Percentiles rank a stretch among this genome's conserved stretches.
These are phyloP conservation scores for Fusarium cyanostomum DNA, from an alignment of 2,329 filamentous ascomycete species.

Conservation along the genomic window DNA sequence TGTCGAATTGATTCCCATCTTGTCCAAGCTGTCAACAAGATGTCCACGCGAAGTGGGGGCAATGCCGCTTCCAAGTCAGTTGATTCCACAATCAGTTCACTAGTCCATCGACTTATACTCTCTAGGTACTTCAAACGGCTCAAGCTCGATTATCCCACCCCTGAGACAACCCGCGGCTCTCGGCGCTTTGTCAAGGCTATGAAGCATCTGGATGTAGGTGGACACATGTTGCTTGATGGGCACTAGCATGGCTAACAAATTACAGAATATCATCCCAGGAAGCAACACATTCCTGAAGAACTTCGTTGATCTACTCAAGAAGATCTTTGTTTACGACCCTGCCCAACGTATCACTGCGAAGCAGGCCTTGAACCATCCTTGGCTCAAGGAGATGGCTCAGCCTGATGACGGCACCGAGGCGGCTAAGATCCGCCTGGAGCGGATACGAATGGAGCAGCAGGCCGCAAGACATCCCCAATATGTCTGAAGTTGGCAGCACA, in stretches of 20 bases:
- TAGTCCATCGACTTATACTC: slow-evolving; percentile 38
- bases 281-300: slow-evolving; percentile 67
- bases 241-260: slow-evolving; percentile 5
- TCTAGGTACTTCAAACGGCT: slow-evolving; percentile 72
- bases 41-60: slow-evolving; percentile 63
- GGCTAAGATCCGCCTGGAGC: slow-evolving; percentile 68
- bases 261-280: slow-evolving; percentile 71
- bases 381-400: slow-evolving; percentile 71
- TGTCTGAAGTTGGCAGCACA: slow-evolving; percentile 38
- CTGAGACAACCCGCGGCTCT: slow-evolving; percentile 71
- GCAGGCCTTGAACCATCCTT: slow-evolving; percentile 71
- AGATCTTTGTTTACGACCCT: slow-evolving; percentile 76
- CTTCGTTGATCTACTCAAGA: slow-evolving; percentile 71
- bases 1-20: slow-evolving; percentile 67
- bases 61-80: slow-evolving; percentile 73
- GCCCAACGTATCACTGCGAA: slow-evolving; percentile 72
- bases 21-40: slow-evolving; percentile 59
- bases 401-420: slow-evolving; percentile 76
- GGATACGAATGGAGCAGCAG: slow-evolving; percentile 56
- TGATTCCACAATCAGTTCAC: neutral
- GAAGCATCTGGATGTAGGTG: slow-evolving; percentile 70
- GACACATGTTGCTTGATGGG: too few species aligned
- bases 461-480: slow-evolving; percentile 34
- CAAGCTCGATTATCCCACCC: slow-evolving; percentile 71
- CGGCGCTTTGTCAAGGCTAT: slow-evolving; percentile 76